phyloP scores from a whole-genome alignment of 192 early-diverging fungal species.

The Coemansia sp. region DNA sequence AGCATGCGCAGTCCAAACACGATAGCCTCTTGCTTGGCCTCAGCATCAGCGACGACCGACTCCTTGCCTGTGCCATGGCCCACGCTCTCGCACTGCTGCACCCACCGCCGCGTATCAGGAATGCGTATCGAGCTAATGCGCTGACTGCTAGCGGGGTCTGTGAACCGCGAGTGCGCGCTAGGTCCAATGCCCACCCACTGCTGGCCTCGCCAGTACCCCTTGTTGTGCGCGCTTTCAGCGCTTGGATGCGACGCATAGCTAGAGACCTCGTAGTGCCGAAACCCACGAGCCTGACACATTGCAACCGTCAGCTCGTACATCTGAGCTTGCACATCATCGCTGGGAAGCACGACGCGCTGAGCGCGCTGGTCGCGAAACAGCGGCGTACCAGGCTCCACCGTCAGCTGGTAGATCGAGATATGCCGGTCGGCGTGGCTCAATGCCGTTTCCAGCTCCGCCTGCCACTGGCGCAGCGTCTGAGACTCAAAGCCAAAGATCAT shows the following conservation, averaged over 20 bases:
- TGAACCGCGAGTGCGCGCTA: constrained; percentile 60
- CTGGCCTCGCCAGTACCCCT: constrained; percentile 57
- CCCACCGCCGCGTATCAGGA: constrained; percentile 34
- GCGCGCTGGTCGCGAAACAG: constrained; percentile 37
- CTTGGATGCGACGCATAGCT: constrained; percentile 31
- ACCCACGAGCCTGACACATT: constrained; percentile 18
- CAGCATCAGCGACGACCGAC: not conserved
- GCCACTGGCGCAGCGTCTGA: constrained; percentile 48
- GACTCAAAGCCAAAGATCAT: constrained; percentile 59
- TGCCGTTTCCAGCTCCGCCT: constrained; percentile 35
- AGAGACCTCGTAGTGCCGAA: constrained; percentile 61
- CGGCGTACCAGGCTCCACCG: constrained; percentile 60
- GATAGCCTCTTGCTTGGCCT: constrained; percentile 43
- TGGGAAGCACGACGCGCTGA: constrained; percentile 20
- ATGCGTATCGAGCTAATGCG: constrained; percentile 28
- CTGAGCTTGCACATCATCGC: constrained; percentile 35
- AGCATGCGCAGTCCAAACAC: constrained; percentile 58
- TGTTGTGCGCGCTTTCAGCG: constrained; percentile 55
- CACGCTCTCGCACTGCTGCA: constrained; percentile 17
- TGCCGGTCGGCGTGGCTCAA: constrained; percentile 41
- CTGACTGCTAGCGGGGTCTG: constrained; percentile 22
- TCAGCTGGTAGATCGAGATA: constrained; percentile 62
- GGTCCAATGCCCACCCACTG: constrained; percentile 63
- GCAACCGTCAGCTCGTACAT: constrained; percentile 51
- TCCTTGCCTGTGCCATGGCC: constrained; percentile 33